phyloP scores from a whole-genome alignment of 2,329 filamentous ascomycete genomes.

The Cercospora beticola region DNA sequence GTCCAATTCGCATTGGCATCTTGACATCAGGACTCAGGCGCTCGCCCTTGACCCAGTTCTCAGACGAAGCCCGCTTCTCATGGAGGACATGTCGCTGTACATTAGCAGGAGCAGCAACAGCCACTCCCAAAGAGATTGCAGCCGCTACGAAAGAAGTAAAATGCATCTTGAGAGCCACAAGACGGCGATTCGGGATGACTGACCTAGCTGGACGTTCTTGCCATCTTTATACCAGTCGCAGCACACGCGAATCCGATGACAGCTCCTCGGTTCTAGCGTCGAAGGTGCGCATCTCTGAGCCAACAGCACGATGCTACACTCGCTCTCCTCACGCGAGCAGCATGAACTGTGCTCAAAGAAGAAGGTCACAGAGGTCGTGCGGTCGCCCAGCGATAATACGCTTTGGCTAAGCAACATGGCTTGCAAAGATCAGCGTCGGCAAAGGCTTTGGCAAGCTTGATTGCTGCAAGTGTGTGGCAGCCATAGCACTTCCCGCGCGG shows the following conservation, averaged over 20 bases:
- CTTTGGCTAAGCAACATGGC: slow-evolving; percentile 22
- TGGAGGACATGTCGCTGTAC: slow-evolving; percentile 43
- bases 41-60: slow-evolving; percentile 43
- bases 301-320: background rate
- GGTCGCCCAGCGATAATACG: slow-evolving; percentile 4
- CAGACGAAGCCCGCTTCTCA: slow-evolving; percentile 41
- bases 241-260: background rate
- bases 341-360: slow-evolving; percentile 14
- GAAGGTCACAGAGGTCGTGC: slow-evolving; percentile 22
- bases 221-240: slow-evolving; percentile 5
- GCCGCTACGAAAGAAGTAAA: slow-evolving; percentile 20
- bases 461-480: background rate
- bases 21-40: slow-evolving; percentile 31
- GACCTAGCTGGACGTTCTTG: background rate
- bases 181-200: slow-evolving; percentile 8
- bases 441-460: slow-evolving; percentile 16
- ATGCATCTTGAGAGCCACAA: slow-evolving; percentile 19
- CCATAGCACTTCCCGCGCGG: background rate
- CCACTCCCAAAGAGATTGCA: slow-evolving; percentile 17
- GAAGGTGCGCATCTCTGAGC: background rate
- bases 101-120: slow-evolving; percentile 23
- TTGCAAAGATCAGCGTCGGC: slow-evolving; percentile 20
- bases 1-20: slow-evolving; percentile 33
- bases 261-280: slow-evolving; percentile 8
- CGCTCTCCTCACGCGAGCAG: background rate